Evolutionary conservation across 2,329 filamentous ascomycete genomes (phyloP).

Genomic region (Hypoxylon rubiginosum): DNA sequence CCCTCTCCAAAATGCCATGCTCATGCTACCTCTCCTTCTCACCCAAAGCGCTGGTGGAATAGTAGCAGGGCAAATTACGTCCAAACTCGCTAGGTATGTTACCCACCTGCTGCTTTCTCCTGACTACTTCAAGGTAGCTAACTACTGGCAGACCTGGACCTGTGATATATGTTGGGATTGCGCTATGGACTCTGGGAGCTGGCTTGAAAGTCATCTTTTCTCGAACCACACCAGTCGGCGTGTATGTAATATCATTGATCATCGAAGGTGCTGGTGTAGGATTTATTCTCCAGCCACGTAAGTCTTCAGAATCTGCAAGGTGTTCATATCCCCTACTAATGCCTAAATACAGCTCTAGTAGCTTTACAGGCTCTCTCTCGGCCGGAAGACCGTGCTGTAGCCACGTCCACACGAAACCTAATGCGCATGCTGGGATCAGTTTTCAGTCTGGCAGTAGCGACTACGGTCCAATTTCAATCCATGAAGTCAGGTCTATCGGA

Average conservation of each 20-base stretch:
- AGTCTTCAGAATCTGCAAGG: neutral
- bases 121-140: neutral
- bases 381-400: slow-evolving; percentile 47
- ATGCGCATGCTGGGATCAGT: slow-evolving; percentile 47
- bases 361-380: slow-evolving; percentile 46
- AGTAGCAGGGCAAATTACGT: slow-evolving; percentile 44
- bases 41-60: slow-evolving; percentile 44
- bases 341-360: slow-evolving; percentile 44
- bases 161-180: slow-evolving; percentile 43
- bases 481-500: slow-evolving; percentile 32
- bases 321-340: neutral
- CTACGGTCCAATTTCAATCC: slow-evolving; percentile 33
- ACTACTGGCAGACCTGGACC: slow-evolving; percentile 29
- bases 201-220: slow-evolving; percentile 47
- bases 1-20: slow-evolving; percentile 44
- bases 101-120: neutral
- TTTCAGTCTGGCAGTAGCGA: slow-evolving; percentile 43
- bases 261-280: slow-evolving; percentile 50
- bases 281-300: slow-evolving; percentile 47
- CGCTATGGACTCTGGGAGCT: slow-evolving; percentile 46
- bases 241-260: slow-evolving; percentile 41
- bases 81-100: slow-evolving; percentile 41
- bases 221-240: slow-evolving; percentile 32
- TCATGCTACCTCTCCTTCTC: slow-evolving; percentile 46
- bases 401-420: slow-evolving; percentile 48